Percentiles rank a stretch among this genome's conserved stretches.
These are phyloP conservation scores for Williopsis jadinii DNA, from an alignment of 1,139 yeast species.

Conservation along the genomic window DNA sequence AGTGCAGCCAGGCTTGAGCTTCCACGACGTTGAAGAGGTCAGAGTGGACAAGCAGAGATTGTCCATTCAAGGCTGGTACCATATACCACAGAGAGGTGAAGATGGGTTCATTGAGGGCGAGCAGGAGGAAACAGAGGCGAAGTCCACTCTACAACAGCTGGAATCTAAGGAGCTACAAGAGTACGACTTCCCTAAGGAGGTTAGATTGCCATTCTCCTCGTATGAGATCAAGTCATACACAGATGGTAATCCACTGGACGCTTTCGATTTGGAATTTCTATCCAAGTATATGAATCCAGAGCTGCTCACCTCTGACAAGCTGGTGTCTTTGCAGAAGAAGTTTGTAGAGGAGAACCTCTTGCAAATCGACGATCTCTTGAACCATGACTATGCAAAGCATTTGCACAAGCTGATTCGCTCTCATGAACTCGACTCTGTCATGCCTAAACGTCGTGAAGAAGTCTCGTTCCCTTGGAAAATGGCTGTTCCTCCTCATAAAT, in stretches of 20 bases:
- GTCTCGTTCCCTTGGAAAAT: conserved; percentile 77
- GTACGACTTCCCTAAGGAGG: conserved; percentile 68
- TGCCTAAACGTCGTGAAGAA: conserved; percentile 54
- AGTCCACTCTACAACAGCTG: conserved; percentile 73
- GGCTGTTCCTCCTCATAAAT: conserved; percentile 92
- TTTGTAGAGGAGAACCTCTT: conserved; percentile 67
- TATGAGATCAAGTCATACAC: conserved; percentile 23
- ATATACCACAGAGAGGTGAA: conserved; percentile 91
- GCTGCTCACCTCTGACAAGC: conserved; percentile 38
- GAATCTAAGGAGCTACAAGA: conserved; percentile 74
- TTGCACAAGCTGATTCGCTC: conserved; percentile 43
- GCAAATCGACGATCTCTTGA: conserved; percentile 59
- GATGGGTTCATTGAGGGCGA: conserved; percentile 77
- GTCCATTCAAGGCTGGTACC: conserved; percentile 98
- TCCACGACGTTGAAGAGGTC: conserved; percentile 98
- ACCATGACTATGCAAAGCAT: conserved; percentile 41
- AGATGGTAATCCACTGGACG: conserved; percentile 21
- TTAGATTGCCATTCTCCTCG: conserved; percentile 25
- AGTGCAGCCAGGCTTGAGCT: conserved; percentile 92
- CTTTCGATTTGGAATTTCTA: conserved; percentile 41
- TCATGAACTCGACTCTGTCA: conserved; percentile 48
- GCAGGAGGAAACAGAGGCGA: conserved; percentile 67
- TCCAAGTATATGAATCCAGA: conserved; percentile 48
- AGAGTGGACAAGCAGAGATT: conserved; percentile 82
- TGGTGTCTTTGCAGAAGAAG: conserved; percentile 37